Evolutionary conservation across 2,329 filamentous ascomycete genomes (phyloP), one percentile per base, ranked within the genome.

Genomic region (Hirsutella minnesotensis): DNA sequence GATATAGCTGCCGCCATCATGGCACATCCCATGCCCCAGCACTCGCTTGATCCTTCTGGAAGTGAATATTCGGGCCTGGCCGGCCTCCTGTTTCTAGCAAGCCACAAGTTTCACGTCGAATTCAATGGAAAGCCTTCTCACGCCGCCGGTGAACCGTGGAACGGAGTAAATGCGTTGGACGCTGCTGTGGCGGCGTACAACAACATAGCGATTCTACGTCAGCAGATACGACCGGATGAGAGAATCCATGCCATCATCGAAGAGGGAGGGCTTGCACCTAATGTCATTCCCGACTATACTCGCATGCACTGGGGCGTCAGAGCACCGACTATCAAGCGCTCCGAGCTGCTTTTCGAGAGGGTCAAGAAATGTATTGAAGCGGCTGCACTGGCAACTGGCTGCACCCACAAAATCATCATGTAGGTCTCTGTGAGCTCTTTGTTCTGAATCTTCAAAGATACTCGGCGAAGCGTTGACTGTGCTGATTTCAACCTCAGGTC

Each of bases 251-350:
- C 54, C 7, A 53, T 65, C n/a, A 60, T 68, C 36, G 52, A 55
- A 30, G 54, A 56, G 4, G 64, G 58, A 9, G 61, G 60, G 20
- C 55, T 50, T 1, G 56, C 55, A 3, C 56, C 62, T 0, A 67
- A 68, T 21, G 55, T 68, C 21, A 65, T 68, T n/a, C 57, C 54
- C 9, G 58, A 62, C 13, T 61, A 61, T 43, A 59, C 61, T 5
- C 49, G 59, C 27, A 59, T 65, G 55, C 58, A 60, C 42, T 67
- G 60, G 56, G 60, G 63, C 34, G 59, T 67, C 4, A 55, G 64
- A 12, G 59, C 56, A 16, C 56, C 60, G 2, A 63, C 58, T 1
- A 52, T 61, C 7, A 53, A 49, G 7, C 47, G 53, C 5, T 53
- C 51, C 18, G 50, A 58, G 16, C 48, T 46, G 15, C 44, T 65